Base-by-base conservation (phyloP, 2,329 filamentous ascomycete genomes). In the Sarocladium kiliense region DNA sequence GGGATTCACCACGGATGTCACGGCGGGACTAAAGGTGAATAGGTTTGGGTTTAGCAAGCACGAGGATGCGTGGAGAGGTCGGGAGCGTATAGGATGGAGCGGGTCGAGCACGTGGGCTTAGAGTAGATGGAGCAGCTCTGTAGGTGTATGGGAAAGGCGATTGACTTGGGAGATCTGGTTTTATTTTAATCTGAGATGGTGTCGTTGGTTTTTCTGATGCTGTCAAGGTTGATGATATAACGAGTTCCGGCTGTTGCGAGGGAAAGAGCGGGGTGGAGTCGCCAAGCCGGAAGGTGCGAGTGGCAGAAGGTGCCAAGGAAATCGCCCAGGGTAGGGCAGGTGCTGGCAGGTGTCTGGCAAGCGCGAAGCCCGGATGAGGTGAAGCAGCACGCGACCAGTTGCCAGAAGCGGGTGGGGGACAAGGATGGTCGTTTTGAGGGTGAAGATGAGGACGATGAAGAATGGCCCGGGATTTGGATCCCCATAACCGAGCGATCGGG, bases 351-450 rank as follows among this genome's bases (percentile, higher is more conserved):
- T 49, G 10, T 21, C 23, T 7, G 44, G 44, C 47, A 51, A 27
- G 27, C 9, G 47, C n/a, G 5, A 36, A 25, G 5, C 16, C 18
- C 27, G 30, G 27, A 36, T 51, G 27, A 12, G 27, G 30, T 51
- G 27, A 51, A 10, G 30, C 4, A 36, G 47, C 47, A 51, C 47
- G 47, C 27, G 47, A 51, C 3, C 47, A 51, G 14, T 34, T 51
- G 16, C 47, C 47, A 34, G 27, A 51, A 51, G 27, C 47, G 16
- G 47, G 6, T 44, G 3, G 41, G 7, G 21, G 26, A 32, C 44
- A n/a, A n/a, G 6, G 23, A 32, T 16, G n/a, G n/a, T n/a, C n/a
- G n/a, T n/a, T n/a, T n/a, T n/a, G n/a, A n/a, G n/a, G n/a, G n/a
- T n/a, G n/a, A n/a, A 27, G 3, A n/a, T 12, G 26, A n/a, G 12